Evolutionary conservation across 2,329 filamentous ascomycete genomes (phyloP), one percentile per base, ranked within the genome.

Genomic region (Clathrospora elynae): DNA sequence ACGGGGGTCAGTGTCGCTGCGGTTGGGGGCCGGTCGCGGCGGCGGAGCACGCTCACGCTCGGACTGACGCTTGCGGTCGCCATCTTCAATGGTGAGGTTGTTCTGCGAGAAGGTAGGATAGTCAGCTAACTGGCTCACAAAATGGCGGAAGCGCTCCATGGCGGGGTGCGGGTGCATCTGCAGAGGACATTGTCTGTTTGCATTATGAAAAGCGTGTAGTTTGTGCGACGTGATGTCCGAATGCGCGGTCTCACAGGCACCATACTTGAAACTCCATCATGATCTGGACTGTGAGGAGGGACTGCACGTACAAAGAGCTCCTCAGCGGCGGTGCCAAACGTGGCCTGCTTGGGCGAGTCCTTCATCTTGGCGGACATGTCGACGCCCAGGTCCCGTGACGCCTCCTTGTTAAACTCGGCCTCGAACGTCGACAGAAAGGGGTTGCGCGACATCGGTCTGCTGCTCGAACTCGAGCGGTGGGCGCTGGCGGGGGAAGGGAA

Each of bases 281-380:
- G n/a, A n/a, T n/a, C 40, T 40, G 26, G 22, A 12, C 33, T 36
- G 43, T 43, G 45, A 42, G 48, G 51, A 42, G 49, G 46, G 46
- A 34, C 45, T 45, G 35, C 45, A 87, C 87, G 68, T 85, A 90
- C 87, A 75, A 90, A 90, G 47, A 90, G 79, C 51, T 90, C 85
- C 55, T 86, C 84, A 34, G 84, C 81, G 43, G 82, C 78, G 40
- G 58, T 62, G 46, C 72, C 74, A 53, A 73, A 70, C 25, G 62
- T 74, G 38, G 73, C 66, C 37, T 73, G 67, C 44, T 72, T 71
- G 48, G 77, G 72, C 62, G 73, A 81, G 22, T 61, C 62, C 39
- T 59, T 62, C 59, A 69, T 57, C 20, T 54, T 54, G 46, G 59
- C 62, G n/a, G 61, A 64, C 67, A 71, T 70, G 61, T 69, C 65